Percentiles rank a stretch among this genome's conserved stretches.
Evolutionary conservation across 176 grass and related monocot species (phyloP).

Genomic region (Elymus sibiricus): DNA sequence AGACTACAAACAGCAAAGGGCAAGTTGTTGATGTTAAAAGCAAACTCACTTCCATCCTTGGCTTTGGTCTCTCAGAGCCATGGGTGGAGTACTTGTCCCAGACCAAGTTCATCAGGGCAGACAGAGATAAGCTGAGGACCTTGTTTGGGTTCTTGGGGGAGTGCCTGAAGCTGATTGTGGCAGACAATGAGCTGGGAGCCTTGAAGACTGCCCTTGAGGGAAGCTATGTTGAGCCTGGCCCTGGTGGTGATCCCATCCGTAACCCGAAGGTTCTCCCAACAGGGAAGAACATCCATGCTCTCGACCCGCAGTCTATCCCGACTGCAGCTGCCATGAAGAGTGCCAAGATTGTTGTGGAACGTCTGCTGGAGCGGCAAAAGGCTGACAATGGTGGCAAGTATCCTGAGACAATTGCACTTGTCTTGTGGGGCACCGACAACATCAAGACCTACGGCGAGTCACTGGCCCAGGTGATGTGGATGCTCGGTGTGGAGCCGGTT

Average conservation of each 20-base stretch:
- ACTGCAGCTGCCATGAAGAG: conserved; percentile 89
- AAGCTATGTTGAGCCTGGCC: conserved; percentile 89
- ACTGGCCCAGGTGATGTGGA: conserved; percentile 91
- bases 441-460: conserved; percentile 99
- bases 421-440: conserved; percentile 98
- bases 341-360: conserved; percentile 88
- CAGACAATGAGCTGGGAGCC: conserved; percentile 82
- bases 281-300: conserved; percentile 97
- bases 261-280: conserved; percentile 98
- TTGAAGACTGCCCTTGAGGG: conserved; percentile 91
- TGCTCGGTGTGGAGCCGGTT: conserved; percentile 81
- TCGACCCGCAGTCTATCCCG: conserved; percentile 93
- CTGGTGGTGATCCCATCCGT: conserved; percentile 89
- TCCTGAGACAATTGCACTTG: conserved; percentile 94
- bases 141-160: conserved; percentile 79
- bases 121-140: conserved; percentile 83
- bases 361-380: conserved; percentile 91
- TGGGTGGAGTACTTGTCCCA: conserved; percentile 87
- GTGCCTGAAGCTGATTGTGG: conserved; percentile 83
- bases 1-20: conserved; percentile 79
- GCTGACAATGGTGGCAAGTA: conserved; percentile 80
- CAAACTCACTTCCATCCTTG: conserved; percentile 74
- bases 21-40: conserved; percentile 80
- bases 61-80: conserved; percentile 73
- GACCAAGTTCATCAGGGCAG: conserved; percentile 82